phyloP scores from a whole-genome alignment of 345 rosid genomes.

The Adansonia digitata region DNA sequence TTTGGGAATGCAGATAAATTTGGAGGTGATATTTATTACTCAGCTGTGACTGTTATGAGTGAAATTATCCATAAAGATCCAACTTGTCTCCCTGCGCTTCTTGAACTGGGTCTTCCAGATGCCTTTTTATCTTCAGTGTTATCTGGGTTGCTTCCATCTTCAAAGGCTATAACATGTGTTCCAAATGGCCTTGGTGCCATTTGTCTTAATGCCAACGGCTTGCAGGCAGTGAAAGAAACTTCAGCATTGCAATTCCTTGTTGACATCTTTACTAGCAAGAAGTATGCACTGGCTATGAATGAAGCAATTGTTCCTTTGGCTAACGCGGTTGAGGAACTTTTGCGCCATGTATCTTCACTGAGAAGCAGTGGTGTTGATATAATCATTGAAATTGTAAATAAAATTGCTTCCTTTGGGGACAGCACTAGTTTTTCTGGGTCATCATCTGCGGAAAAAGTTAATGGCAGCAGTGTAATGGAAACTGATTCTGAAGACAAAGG shows the following conservation, averaged over 20 bases:
- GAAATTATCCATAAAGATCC: conserved; percentile 97
- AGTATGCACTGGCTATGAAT: conserved; percentile 83
- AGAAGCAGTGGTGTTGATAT: conserved; percentile 87
- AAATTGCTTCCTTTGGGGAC: conserved; percentile 63
- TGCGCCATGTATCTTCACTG: conserved; percentile 82
- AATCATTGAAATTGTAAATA: conserved; percentile 79
- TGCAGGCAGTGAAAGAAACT: conserved; percentile 86
- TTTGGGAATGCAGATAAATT: conserved; percentile 69
- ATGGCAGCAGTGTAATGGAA: conserved; percentile 72
- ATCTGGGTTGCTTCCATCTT: conserved; percentile 80
- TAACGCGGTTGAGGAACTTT: conserved; percentile 93
- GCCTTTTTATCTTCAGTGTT: conserved; percentile 87
- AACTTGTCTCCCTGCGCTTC: conserved; percentile 67
- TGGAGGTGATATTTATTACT: conserved; percentile 89
- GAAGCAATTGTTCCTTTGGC: conserved; percentile 93
- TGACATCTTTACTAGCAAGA: conserved; percentile 77
- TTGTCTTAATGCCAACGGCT: conserved; percentile 84
- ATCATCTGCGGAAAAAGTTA: conserved; percentile 36
- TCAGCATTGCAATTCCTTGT: conserved; percentile 76
- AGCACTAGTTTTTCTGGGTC: conserved; percentile 33
- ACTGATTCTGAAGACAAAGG: conserved; percentile 75
- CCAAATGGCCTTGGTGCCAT: conserved; percentile 95
- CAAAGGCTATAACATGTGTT: conserved; percentile 90
- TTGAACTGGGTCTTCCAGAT: conserved; percentile 86
- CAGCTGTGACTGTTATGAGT: conserved; percentile 98